A percentile compares a stretch with the other conserved stretches of the same genome.
phyloP scores from a whole-genome alignment of 441 rosid species.

The Populus hybrid region DNA sequence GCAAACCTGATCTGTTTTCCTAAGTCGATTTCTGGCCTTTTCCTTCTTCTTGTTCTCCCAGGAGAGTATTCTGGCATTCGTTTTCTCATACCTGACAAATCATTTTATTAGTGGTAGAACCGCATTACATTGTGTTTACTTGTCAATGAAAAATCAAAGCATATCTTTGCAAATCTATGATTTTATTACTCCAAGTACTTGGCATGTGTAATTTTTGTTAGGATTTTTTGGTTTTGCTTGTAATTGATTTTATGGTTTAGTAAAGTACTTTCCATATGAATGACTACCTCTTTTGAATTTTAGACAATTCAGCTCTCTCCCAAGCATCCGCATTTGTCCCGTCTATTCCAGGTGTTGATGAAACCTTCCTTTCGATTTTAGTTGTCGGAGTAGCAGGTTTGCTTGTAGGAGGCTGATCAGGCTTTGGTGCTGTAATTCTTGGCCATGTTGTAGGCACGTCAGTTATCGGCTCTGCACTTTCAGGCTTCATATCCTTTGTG shows the following conservation, averaged over 20 bases:
- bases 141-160: not conserved
- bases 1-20: conserved; percentile 53
- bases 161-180: not conserved
- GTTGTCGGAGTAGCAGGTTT: conserved; percentile 14
- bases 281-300: conserved; percentile 44
- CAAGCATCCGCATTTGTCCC: conserved; percentile 46
- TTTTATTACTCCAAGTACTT: not conserved
- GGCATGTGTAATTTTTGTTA: not conserved
- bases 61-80: conserved; percentile 34
- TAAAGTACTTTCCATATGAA: not conserved
- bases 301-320: conserved; percentile 51
- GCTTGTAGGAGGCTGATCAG: conserved; percentile 10
- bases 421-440: conserved; percentile 14
- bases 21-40: conserved; percentile 51
- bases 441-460: too few species aligned
- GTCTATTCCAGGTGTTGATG: conserved; percentile 21
- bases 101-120: not conserved
- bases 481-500: not conserved
- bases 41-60: conserved; percentile 63
- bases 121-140: not conserved
- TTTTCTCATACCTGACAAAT: conserved; percentile 51
- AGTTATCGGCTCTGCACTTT: not conserved
- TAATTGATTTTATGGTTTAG: not conserved
- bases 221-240: not conserved
- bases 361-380: not conserved